Percentiles rank a stretch among this genome's conserved stretches.
phyloP scores from a whole-genome alignment of 2,329 filamentous ascomycete species.

The Verticillium nonalfalfae region DNA sequence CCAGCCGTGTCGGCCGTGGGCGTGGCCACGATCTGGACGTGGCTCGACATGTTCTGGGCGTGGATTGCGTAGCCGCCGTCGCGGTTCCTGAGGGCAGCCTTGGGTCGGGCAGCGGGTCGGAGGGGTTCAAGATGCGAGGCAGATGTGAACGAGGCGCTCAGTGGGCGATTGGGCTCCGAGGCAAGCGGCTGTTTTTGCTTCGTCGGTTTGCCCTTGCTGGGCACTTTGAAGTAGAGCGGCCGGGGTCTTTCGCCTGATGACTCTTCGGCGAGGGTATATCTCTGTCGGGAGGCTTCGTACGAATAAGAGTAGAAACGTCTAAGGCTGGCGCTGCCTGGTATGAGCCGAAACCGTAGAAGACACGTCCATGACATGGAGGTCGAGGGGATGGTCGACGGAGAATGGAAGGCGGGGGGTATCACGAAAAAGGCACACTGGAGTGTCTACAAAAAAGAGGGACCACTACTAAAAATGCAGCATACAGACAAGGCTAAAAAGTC shows the following conservation, averaged over 20 bases:
- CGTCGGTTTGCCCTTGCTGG: background rate
- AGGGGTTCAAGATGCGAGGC: background rate
- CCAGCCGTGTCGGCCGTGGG: constrained; percentile 87
- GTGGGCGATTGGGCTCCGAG: background rate
- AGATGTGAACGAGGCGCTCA: background rate
- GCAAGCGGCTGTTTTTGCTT: background rate
- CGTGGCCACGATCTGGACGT: constrained; percentile 68
- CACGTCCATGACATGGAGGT: background rate
- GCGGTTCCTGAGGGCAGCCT: background rate
- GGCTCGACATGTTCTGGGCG: constrained; percentile 56
- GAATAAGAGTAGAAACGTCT: background rate
- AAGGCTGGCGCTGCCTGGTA: background rate
- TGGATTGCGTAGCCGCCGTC: background rate
- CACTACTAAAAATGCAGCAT: background rate
- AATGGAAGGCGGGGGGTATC: background rate
- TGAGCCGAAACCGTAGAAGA: background rate
- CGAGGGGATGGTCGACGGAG: background rate
- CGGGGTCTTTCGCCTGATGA: background rate
- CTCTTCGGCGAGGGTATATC: background rate
- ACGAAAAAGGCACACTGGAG: background rate
- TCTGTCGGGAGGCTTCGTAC: background rate
- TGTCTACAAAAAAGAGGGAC: background rate
- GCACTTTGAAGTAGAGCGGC: background rate
- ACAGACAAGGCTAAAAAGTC: background rate
- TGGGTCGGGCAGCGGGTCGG: background rate